Base-by-base conservation (phyloP, 805 yeast genomes). In the Lachancea thermotolerans region DNA sequence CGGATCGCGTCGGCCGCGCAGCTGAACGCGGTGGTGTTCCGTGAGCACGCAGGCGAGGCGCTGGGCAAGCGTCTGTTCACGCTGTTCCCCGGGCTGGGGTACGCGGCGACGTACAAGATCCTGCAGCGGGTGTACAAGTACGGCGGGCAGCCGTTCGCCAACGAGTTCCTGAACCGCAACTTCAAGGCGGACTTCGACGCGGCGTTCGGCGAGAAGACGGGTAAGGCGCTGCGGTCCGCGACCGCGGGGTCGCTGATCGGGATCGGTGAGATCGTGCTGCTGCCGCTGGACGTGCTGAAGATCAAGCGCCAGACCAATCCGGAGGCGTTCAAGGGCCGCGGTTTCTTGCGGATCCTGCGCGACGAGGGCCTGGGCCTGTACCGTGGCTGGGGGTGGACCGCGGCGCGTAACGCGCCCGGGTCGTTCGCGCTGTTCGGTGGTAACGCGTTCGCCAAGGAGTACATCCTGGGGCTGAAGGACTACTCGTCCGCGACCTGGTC, bases 381-480 rank as follows among this genome's bases (percentile, higher is more conserved):
- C 73, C 78, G 96, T 65, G 99, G 99, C 54, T 90, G 97, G 95
- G 98, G 97, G 48, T 93, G 99, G 99, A 93, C 99, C 49, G 95
- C 95, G 56, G 99, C 99, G 37, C 84, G 99, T 78, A 93, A 93
- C 66, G 97, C 98, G 2, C 99, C 99, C 33, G 99, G 99, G 49
- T 88, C 96, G 2, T 93, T 93, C 63, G 96, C 98, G 14, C 74
- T 93, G 47, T 93, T 93, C 57, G 99, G 99, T 56, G 99, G 98
- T 70, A 89, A 91, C 63, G 96, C 99, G 12, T 93, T 93, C 65
- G 98, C 99, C 50, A 93, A 93, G 72, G 99, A 93, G 71, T 93
- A 87, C 71, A 78, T 93, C 49, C 80, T 88, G 57, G 90, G 90
- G 12, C 75, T 93, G 59, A 62, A 73, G 55, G 99, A 93, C 70